Base-by-base conservation (phyloP, 495 filamentous ascomycete genomes). In the Chaetomium fimeti region DNA sequence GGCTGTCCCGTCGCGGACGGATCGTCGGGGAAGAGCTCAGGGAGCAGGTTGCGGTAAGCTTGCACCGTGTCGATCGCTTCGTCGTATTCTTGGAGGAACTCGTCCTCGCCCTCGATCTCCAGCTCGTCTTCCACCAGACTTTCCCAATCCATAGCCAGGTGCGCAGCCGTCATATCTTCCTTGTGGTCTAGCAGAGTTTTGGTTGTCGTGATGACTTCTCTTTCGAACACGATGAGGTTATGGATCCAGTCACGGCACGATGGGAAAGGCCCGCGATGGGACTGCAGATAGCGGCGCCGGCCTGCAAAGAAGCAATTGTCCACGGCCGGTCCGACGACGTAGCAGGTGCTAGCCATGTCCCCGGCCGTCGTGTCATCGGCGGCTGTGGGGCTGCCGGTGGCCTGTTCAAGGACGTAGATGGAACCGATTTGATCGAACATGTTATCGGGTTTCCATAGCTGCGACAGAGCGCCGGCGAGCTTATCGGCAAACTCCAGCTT, bases 131-230 rank as follows among this genome's bases (percentile, higher is more conserved):
- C 47, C 47, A 49, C 47, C 3, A 49, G 12, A 8, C 20, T 2
- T 8, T 49, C 20, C 47, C 47, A 49, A 49, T 49, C 47, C 3
- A 16, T 22, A n/a, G 16, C 20, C 15, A 2, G 22, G 47, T 49
- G 47, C 47, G 12, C 22, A 49, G 47, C n/a, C 47, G 47, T 49
- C 47, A 49, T 49, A n/a, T 49, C 47, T 49, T 49, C 47, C 47
- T 49, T 49, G 47, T 49, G 47, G 20, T 49, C 47, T 6, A 49
- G 20, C 47, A 49, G 47, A 22, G 47, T 24, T 8, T 49, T 49
- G 47, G 47, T 24, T 8, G 47, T 49, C n/a, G 47, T 49, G 16
- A 49, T 49, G 18, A 49, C 47, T n/a, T 49, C 47, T 24, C 22
- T 49, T 49, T 49, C 47, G 20, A 49, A 5, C n/a, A 5, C 24